Conservation (phyloP, 345 rosid species). For the Lepidium sativum region DNA sequence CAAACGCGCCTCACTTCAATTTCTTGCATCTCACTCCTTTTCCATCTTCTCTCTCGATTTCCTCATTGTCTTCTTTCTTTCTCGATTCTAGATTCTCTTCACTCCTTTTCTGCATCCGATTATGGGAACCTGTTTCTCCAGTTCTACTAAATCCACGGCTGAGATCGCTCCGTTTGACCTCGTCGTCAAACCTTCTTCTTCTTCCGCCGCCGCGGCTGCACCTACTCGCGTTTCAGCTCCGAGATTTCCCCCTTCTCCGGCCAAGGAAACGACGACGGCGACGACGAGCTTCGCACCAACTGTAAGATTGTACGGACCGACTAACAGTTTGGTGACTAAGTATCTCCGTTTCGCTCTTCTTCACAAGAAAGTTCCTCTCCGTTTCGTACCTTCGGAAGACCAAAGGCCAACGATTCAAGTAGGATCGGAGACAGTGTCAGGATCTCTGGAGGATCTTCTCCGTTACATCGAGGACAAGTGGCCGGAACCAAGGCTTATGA, state of each 20-base stretch:
- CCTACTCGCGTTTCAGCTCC: background rate
- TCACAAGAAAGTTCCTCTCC: constrained; percentile 37
- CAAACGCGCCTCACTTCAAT: constrained; percentile 12
- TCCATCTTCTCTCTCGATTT: background rate
- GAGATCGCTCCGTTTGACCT: constrained; percentile 43
- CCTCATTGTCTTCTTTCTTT: background rate
- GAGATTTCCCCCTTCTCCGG: background rate
- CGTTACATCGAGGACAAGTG: constrained; percentile 43
- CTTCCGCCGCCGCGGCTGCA: background rate
- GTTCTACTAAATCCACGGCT: constrained; percentile 33
- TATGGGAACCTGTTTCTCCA: constrained; percentile 47
- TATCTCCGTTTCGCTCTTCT: constrained; percentile 54
- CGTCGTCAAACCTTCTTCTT: constrained; percentile 19
- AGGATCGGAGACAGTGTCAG: constrained; percentile 42
- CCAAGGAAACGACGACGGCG: background rate
- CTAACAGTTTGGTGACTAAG: constrained; percentile 25
- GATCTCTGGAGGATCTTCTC: constrained; percentile 37
- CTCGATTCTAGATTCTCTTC: constrained; percentile 3
- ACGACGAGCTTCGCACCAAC: constrained; percentile 16
- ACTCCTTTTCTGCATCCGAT: background rate
- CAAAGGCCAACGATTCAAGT: constrained; percentile 33
- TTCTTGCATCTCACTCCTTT: constrained; percentile 21
- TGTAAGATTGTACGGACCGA: constrained; percentile 33
- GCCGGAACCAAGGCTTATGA: constrained; percentile 40
- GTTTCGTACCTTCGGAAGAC: constrained; percentile 33